phyloP scores from a whole-genome alignment of 176 grass and related monocot species.

The Bolboschoenus planiculmis region DNA sequence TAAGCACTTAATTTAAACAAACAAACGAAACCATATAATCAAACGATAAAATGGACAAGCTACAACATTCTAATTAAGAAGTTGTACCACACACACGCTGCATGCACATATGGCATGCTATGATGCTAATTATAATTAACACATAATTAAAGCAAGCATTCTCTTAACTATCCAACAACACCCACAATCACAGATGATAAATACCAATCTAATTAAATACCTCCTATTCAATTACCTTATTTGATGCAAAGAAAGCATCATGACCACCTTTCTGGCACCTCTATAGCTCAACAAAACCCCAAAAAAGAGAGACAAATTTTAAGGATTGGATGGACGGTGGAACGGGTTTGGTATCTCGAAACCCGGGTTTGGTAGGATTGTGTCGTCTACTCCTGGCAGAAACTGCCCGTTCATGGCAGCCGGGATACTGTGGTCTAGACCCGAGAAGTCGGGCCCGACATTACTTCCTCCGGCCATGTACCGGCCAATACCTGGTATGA shows the following conservation, averaged over 20 bases:
- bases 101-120: not conserved
- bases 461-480: constrained; percentile 29
- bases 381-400: constrained; percentile 68
- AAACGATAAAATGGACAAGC: constrained; percentile 4
- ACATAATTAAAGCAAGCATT: not conserved
- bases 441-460: constrained; percentile 34
- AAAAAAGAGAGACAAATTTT: not conserved
- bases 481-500: constrained; percentile 54
- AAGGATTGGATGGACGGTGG: constrained; percentile 21
- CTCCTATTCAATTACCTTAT: constrained; percentile 1
- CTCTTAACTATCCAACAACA: not conserved
- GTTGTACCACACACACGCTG: not conserved
- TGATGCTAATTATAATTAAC: not conserved
- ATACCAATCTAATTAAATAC: not conserved
- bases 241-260: not conserved
- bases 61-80: not conserved
- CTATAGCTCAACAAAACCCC: not conserved
- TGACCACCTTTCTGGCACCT: not conserved
- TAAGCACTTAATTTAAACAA: not conserved
- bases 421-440: constrained; percentile 71
- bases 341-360: constrained; percentile 85
- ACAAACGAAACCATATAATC: not conserved
- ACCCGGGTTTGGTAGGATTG: constrained; percentile 77
- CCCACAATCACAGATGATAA: not conserved
- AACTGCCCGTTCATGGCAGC: constrained; percentile 44